phyloP scores from a whole-genome alignment of 257 asterid species.

The Plectranthus barbatus region DNA sequence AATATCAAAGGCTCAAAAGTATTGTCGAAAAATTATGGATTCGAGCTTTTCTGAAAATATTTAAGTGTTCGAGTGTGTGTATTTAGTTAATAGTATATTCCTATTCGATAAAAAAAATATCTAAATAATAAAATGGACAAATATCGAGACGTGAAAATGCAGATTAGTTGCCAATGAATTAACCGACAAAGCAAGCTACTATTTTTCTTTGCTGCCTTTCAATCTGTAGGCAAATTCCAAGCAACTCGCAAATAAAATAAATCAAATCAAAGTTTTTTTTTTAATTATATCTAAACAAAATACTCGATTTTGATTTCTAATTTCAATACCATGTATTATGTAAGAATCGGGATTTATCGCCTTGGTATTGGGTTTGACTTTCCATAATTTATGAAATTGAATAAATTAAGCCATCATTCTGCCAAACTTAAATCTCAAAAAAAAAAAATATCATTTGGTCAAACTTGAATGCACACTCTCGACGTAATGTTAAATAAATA shows the following conservation, averaged over 20 bases:
- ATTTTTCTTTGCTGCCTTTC: constrained; percentile 23
- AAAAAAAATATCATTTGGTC: constrained; percentile 30
- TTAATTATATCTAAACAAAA: neutral
- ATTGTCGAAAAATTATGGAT: too few relatives aligned
- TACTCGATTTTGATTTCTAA: too few relatives aligned
- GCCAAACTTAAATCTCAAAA: constrained; percentile 13
- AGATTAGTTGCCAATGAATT: constrained; percentile 26
- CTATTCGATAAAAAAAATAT: too few relatives aligned
- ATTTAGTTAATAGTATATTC: too few relatives aligned
- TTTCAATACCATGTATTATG: too few relatives aligned
- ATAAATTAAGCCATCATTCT: constrained; percentile 16
- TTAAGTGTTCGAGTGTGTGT: too few relatives aligned
- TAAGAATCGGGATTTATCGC: too few relatives aligned
- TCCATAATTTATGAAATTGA: constrained; percentile 8
- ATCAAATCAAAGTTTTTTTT: neutral
- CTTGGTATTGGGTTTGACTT: neutral
- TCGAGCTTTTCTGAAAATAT: too few relatives aligned
- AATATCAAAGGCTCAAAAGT: too few relatives aligned
- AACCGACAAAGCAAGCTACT: constrained; percentile 41
- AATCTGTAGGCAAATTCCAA: constrained; percentile 23
- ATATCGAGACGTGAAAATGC: constrained; percentile 6
- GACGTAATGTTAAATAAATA: neutral
- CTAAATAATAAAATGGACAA: too few relatives aligned
- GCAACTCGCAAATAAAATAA: constrained; percentile 2
- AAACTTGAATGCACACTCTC: constrained; percentile 16